phyloP scores from a whole-genome alignment of 345 rosid species.

The Erucastrum elatum region DNA sequence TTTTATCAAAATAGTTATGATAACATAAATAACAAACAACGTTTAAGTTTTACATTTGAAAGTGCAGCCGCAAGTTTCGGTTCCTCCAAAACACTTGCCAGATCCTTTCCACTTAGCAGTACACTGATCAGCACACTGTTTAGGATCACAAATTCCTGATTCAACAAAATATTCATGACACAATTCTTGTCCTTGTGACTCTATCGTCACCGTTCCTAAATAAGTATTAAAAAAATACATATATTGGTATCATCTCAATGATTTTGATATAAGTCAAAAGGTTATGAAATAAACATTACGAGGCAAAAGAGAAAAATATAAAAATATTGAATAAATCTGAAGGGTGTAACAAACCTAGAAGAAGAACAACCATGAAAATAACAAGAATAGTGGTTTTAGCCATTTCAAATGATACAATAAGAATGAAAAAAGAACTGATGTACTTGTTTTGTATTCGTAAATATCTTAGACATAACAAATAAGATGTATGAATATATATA shows the following conservation, averaged over 20 bases:
- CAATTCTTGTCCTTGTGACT: not conserved
- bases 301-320: not conserved
- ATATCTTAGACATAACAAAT: no score
- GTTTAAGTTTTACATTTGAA: not conserved
- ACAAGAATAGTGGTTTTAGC: not conserved
- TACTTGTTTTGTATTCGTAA: no score
- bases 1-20: not conserved
- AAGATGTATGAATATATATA: no score
- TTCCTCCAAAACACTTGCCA: not conserved
- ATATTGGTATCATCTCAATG: no score
- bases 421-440: no score
- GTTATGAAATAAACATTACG: not conserved
- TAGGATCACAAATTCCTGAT: not conserved
- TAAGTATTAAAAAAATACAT: not conserved
- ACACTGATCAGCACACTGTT: not conserved
- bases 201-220: not conserved
- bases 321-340: not conserved
- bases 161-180: not conserved
- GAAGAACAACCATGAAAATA: not conserved
- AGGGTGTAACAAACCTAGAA: not conserved
- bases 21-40: not conserved
- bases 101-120: not conserved
- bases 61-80: not conserved
- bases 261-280: not conserved
- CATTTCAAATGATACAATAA: not conserved